phyloP scores from a whole-genome alignment of 1,139 yeast species.

The Ogataea hybrid region DNA sequence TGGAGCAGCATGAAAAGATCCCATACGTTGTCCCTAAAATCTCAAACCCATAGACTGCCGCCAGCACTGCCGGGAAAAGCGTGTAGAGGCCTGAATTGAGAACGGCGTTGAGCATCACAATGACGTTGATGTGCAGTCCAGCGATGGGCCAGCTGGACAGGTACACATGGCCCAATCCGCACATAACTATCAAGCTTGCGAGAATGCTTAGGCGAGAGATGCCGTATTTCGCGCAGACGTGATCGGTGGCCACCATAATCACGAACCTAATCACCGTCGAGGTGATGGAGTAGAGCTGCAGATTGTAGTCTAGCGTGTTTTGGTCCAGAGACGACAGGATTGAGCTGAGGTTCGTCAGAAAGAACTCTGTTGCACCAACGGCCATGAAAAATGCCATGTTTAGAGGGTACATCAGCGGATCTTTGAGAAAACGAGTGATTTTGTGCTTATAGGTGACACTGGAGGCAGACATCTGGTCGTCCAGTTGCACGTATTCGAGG shows the following conservation, averaged over 20 bases:
- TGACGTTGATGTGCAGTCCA: conserved; percentile 19
- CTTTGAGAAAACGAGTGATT: conserved; percentile 24
- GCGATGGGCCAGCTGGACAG: conserved; percentile 27
- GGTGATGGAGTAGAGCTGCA: conserved; percentile 28
- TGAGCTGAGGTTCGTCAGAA: conserved; percentile 30
- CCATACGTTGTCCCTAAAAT: conserved; percentile 35
- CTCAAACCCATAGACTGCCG: conserved; percentile 33
- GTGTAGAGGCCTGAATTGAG: conserved; percentile 33
- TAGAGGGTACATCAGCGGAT: conserved; percentile 32
- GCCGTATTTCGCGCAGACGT: conserved; percentile 22
- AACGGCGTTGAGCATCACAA: conserved; percentile 28
- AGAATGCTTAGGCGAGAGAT: conserved; percentile 29
- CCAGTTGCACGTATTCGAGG: conserved; percentile 23
- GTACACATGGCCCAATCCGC: conserved; percentile 29
- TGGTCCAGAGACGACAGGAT: conserved; percentile 25
- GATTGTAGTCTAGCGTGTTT: conserved; percentile 20
- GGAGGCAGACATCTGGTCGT: conserved; percentile 28
- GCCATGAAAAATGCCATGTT: conserved; percentile 29
- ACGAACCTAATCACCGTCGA: conserved; percentile 30
- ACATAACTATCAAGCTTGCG: conserved; percentile 23
- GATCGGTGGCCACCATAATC: conserved; percentile 32
- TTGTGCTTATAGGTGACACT: conserved; percentile 14
- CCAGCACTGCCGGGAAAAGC: conserved; percentile 32
- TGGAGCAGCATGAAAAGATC: conserved; percentile 29
- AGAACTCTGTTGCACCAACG: conserved; percentile 32